phyloP scores from a whole-genome alignment of 1,139 yeast species.

The Yamadazyma triangularis region DNA sequence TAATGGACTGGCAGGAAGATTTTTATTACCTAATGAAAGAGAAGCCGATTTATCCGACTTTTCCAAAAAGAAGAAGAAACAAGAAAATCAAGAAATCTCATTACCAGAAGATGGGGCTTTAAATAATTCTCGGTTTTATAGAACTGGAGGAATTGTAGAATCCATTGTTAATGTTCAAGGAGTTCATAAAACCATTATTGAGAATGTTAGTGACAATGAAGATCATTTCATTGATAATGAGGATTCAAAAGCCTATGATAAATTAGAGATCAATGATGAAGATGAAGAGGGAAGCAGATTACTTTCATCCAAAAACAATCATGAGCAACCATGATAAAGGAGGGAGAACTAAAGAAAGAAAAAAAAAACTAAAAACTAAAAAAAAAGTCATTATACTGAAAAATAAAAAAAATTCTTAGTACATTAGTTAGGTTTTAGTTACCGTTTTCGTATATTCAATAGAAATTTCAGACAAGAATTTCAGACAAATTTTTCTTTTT shows the following conservation, averaged over 20 bases:
- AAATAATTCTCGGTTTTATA: slow-evolving; percentile 35
- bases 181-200: slow-evolving; percentile 81
- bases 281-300: slow-evolving; percentile 1
- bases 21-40: slow-evolving; percentile 23
- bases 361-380: too few species aligned
- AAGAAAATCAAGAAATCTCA: too few species aligned
- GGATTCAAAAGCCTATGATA: not conserved
- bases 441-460: too few species aligned
- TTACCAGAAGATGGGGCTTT: slow-evolving; percentile 20
- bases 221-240: slow-evolving; percentile 1
- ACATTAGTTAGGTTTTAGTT: too few species aligned
- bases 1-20: slow-evolving; percentile 8
- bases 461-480: too few species aligned
- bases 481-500: too few species aligned
- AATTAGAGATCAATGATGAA: slow-evolving; percentile 7
- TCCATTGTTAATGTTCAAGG: slow-evolving; percentile 83
- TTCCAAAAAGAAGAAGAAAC: slow-evolving; percentile 3
- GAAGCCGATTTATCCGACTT: slow-evolving; percentile 29
- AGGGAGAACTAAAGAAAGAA: too few species aligned
- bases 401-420: too few species aligned
- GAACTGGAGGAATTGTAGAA: slow-evolving; percentile 76
- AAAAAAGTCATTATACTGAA: too few species aligned
- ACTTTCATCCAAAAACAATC: not conserved
- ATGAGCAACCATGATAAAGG: too few species aligned
- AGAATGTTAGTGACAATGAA: slow-evolving; percentile 46